These are phyloP conservation scores for Spiromastix sp. DNA, from an alignment of 2,329 filamentous ascomycete species.

Conservation along the genomic window DNA sequence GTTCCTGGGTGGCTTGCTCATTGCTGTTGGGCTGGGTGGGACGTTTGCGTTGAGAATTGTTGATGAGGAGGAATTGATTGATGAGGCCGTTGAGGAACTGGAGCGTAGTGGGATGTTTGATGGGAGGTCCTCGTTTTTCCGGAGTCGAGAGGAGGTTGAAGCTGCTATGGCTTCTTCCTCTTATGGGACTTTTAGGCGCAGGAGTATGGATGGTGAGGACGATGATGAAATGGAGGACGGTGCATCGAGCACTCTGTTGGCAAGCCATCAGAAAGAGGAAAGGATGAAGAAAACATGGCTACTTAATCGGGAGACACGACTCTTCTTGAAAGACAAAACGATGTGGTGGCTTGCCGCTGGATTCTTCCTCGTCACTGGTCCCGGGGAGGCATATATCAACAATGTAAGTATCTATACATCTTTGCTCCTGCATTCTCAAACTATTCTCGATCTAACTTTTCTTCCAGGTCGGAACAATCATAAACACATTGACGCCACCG, in stretches of 20 bases:
- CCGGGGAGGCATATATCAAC: conserved; percentile 97
- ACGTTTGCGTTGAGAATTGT: conserved; percentile 66
- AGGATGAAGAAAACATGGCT: conserved; percentile 76
- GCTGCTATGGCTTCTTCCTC: conserved; percentile 20
- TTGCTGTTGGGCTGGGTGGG: conserved; percentile 62
- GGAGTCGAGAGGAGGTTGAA: conserved; percentile 36
- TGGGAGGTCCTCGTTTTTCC: conserved; percentile 59
- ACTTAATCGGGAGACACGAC: conserved; percentile 78
- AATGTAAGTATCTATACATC: conserved; percentile 43
- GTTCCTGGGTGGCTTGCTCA: conserved; percentile 65
- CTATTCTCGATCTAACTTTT: too few relatives aligned
- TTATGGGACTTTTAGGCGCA: conserved; percentile 35
- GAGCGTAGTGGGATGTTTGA: conserved; percentile 77
- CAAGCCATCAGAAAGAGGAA: conserved; percentile 37
- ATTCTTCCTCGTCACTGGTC: conserved; percentile 87
- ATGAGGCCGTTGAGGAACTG: conserved; percentile 81
- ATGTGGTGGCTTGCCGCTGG: conserved; percentile 93
- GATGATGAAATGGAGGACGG: conserved; percentile 22
- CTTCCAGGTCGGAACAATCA: conserved; percentile 68
- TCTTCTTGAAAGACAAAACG: conserved; percentile 75
- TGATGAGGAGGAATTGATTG: conserved; percentile 59
- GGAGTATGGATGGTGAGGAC: conserved; percentile 36
- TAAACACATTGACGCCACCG: conserved; percentile 68
- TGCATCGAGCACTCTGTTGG: conserved; percentile 12
- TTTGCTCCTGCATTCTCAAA: too few relatives aligned